These are phyloP conservation scores for Solanum clarkiae DNA, from an alignment of 257 asterid genomes.

Conservation along the genomic window DNA sequence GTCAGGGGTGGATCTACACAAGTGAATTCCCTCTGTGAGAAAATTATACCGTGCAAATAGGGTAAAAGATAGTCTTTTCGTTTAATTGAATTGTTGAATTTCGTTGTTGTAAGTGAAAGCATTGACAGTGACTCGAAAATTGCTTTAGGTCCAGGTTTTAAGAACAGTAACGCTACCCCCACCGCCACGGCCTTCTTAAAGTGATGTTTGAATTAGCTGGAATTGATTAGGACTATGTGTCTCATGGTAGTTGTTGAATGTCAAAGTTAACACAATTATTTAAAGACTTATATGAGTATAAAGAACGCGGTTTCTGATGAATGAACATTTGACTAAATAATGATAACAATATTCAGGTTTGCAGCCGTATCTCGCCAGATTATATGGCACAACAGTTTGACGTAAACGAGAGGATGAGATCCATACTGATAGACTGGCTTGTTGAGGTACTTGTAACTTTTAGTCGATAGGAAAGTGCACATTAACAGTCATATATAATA, in stretches of 20 bases:
- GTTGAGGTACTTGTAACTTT: constrained; percentile 38
- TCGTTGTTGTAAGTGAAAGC: neutral
- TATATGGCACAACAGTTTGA: constrained; percentile 76
- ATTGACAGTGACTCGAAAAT: neutral
- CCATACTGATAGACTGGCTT: constrained; percentile 91
- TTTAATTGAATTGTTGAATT: neutral
- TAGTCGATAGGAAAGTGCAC: neutral
- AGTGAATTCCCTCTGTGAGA: no score
- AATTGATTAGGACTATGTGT: neutral
- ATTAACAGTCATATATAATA: neutral
- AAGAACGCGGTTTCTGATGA: neutral
- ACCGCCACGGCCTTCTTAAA: neutral
- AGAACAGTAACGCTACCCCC: neutral
- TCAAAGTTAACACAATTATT: neutral
- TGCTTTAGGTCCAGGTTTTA: neutral
- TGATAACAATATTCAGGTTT: constrained; percentile 26
- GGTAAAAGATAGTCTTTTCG: no score
- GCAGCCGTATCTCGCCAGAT: constrained; percentile 55
- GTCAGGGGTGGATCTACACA: no score
- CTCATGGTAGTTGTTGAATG: neutral
- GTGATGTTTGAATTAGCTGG: neutral
- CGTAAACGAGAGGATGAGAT: constrained; percentile 78
- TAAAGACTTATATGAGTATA: neutral
- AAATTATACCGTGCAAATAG: neutral
- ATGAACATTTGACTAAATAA: neutral